These are phyloP conservation scores for Tillandsia leiboldiana DNA, from an alignment of 176 grass and related monocot genomes.

Conservation along the genomic window DNA sequence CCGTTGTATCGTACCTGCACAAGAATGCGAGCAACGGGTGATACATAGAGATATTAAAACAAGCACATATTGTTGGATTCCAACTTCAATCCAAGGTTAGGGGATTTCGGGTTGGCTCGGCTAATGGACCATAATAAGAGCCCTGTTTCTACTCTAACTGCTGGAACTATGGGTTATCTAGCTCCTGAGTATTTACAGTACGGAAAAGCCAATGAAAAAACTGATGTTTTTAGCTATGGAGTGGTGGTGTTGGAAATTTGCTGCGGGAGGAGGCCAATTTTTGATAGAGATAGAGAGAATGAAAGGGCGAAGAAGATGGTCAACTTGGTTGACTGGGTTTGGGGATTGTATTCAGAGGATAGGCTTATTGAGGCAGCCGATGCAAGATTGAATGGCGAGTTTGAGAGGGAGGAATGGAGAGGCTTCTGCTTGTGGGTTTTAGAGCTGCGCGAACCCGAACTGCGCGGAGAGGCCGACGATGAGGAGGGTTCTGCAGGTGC, in stretches of 20 bases:
- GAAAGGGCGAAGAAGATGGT: slow-evolving; percentile 26
- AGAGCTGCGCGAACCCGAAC: slow-evolving; percentile 81
- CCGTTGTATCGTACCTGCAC: slow-evolving; percentile 75
- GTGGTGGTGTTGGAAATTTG: slow-evolving; percentile 78
- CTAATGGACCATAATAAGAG: slow-evolving; percentile 86
- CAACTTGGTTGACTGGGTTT: slow-evolving; percentile 90
- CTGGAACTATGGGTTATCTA: slow-evolving; percentile 89
- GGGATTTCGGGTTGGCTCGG: slow-evolving; percentile 73
- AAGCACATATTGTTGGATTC: slow-evolving; percentile 70
- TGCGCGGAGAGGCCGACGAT: slow-evolving; percentile 71
- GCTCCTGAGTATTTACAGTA: slow-evolving; percentile 92
- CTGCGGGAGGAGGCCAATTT: slow-evolving; percentile 62
- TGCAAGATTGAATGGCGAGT: slow-evolving; percentile 35
- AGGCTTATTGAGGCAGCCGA: slow-evolving; percentile 64
- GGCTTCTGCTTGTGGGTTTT: slow-evolving; percentile 64
- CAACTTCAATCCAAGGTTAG: slow-evolving; percentile 61
- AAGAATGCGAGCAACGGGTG: slow-evolving; percentile 80
- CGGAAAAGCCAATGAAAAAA: slow-evolving; percentile 83
- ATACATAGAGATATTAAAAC: slow-evolving; percentile 90
- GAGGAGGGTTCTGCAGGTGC: slow-evolving; percentile 79
- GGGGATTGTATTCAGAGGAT: slow-evolving; percentile 66
- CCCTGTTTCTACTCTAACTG: slow-evolving; percentile 77
- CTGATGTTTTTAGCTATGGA: slow-evolving; percentile 92
- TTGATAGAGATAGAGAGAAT: slow-evolving; percentile 58
- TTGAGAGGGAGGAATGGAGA: slow-evolving; percentile 61